Evolutionary conservation across 805 yeast genomes (phyloP).

Genomic region (Candida pseudofarinosa): DNA sequence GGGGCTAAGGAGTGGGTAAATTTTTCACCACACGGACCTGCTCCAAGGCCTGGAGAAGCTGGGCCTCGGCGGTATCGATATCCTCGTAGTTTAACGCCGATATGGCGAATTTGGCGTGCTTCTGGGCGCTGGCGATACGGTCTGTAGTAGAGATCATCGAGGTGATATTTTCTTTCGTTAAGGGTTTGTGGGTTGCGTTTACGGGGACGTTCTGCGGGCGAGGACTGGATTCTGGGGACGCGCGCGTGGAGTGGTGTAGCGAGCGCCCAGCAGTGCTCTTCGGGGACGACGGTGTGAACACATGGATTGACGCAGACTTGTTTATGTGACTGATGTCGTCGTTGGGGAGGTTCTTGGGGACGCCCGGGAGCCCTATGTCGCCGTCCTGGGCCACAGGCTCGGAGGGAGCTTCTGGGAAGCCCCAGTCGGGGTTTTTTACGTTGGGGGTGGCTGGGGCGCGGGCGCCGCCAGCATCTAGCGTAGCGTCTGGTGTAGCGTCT

Average conservation of each 20-base stretch:
- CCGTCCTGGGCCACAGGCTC: conserved; percentile 12
- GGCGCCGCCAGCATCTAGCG: conserved; percentile 9
- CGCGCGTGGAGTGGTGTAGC: not conserved
- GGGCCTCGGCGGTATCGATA: conserved; percentile 59
- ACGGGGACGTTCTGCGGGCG: not conserved
- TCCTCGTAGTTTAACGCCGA: conserved; percentile 81
- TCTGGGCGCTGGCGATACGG: conserved; percentile 57
- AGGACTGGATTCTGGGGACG: not conserved
- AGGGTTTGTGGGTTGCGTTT: conserved; percentile 7
- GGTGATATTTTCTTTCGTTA: conserved; percentile 38
- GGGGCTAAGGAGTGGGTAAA: no score
- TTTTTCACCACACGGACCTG: conserved; percentile 24
- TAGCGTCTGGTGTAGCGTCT: conserved; percentile 13
- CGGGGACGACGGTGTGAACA: conserved; percentile 22
- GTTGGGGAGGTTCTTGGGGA: conserved; percentile 39
- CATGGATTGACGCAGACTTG: conserved; percentile 34
- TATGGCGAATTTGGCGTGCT: conserved; percentile 68
- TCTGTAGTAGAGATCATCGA: conserved; percentile 53
- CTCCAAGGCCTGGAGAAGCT: conserved; percentile 51
- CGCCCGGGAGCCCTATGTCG: conserved; percentile 36
- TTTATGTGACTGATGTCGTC: conserved; percentile 35
- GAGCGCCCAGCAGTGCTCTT: not conserved
- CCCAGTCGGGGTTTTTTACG: not conserved
- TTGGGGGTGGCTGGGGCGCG: not conserved
- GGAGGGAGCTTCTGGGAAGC: conserved; percentile 2